A percentile compares a stretch with the other conserved stretches of the same genome.
These are phyloP conservation scores for Xanthoparmelia taractica DNA, from an alignment of 495 filamentous ascomycete species.

Conservation along the genomic window DNA sequence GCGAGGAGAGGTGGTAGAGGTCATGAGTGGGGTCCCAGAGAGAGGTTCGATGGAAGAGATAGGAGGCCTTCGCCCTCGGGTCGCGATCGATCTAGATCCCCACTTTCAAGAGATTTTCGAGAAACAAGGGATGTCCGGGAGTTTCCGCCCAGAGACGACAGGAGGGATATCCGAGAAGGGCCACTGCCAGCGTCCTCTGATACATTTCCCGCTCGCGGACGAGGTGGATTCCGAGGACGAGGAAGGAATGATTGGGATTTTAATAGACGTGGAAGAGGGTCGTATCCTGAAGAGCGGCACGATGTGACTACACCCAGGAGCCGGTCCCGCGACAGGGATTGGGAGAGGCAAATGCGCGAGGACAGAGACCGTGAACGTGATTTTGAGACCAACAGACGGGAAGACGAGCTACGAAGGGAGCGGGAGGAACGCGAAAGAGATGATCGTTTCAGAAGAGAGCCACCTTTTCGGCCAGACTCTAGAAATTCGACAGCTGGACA, in stretches of 20 bases:
- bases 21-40: constrained; percentile 31
- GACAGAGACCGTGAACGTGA: constrained; percentile 40
- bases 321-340: constrained; percentile 49
- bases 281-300: constrained; percentile 58
- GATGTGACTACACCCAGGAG: constrained; percentile 50
- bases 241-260: constrained; percentile 63
- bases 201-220: constrained; percentile 42
- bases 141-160: constrained; percentile 36
- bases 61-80: constrained; percentile 30
- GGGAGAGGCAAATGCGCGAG: constrained; percentile 37
- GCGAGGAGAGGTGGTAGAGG: constrained; percentile 32
- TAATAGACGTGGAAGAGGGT: constrained; percentile 46
- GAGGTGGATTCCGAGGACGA: constrained; percentile 54
- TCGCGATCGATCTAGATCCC: constrained; percentile 35
- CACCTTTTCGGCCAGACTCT: constrained; percentile 37
- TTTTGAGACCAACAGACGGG: constrained; percentile 38
- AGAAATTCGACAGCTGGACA: constrained; percentile 30
- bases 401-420: constrained; percentile 39
- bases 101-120: constrained; percentile 46
- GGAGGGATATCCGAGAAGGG: constrained; percentile 52
- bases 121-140: constrained; percentile 40
- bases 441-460: constrained; percentile 49
- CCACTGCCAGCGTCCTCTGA: constrained; percentile 63
- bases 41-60: constrained; percentile 25
- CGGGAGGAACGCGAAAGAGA: constrained; percentile 50